Percentiles rank a stretch among this genome's conserved stretches.
Evolutionary conservation across 108 stramenopile species (phyloP).

Genomic region (Fragilariopsis cylindrus): DNA sequence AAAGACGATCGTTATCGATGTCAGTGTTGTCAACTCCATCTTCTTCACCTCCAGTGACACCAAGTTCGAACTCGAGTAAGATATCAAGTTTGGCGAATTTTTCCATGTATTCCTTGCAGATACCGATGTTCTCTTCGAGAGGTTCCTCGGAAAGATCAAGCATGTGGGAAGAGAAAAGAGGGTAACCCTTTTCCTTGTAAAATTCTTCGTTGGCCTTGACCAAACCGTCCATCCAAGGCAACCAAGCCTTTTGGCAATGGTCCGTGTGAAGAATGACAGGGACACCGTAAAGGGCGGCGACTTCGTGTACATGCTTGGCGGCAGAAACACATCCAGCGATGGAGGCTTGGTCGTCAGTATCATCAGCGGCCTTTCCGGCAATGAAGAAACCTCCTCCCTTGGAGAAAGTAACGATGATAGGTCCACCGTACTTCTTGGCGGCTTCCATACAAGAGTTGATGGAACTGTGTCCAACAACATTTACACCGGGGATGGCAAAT

Average conservation of each 20-base stretch:
- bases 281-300: conserved; percentile 92
- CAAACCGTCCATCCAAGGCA: conserved; percentile 97
- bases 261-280: conserved; percentile 96
- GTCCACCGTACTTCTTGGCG: conserved; percentile 88
- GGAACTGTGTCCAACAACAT: conserved; percentile 89
- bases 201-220: conserved; percentile 88
- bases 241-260: conserved; percentile 94
- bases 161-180: conserved; percentile 97
- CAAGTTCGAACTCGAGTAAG: conserved; percentile 96
- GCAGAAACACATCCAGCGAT: conserved; percentile 90
- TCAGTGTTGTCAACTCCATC: conserved; percentile 96
- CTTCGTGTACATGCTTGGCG: conserved; percentile 94
- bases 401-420: conserved; percentile 91
- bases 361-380: conserved; percentile 89
- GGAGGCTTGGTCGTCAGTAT: conserved; percentile 83
- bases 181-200: conserved; percentile 82
- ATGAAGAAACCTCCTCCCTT: conserved; percentile 96
- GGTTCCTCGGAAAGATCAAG: conserved; percentile 96
- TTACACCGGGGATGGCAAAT: conserved; percentile 95
- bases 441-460: conserved; percentile 96
- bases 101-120: conserved; percentile 94
- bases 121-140: conserved; percentile 95
- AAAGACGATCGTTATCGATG: conserved; percentile 88
- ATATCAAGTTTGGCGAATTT: conserved; percentile 86
- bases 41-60: conserved; percentile 97